Evolutionary conservation across 495 filamentous ascomycete genomes (phyloP), one percentile per base, ranked within the genome.

Genomic region (Physcia stellaris): DNA sequence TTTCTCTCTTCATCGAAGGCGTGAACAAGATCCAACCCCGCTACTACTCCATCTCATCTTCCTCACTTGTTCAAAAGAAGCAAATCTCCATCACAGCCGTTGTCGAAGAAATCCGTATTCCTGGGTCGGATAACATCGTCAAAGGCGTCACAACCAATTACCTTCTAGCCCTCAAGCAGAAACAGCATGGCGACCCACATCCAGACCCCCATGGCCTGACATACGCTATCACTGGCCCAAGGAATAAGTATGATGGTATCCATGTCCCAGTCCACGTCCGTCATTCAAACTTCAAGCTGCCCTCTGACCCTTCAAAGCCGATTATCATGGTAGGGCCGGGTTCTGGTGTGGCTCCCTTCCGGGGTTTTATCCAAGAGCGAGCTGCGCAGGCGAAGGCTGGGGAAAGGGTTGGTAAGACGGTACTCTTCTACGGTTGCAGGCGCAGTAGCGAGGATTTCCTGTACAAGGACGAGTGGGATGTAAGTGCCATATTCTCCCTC

Each of bases 1-100:
- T 99, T 63, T 94, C 92, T 4, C 73, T 87, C 48, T 74, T 96
- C 45, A 90, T 96, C 45, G 90, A 99, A 65, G 82, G 86, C 46
- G 58, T 96, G 38, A 81, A 80, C 61, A 94, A 93, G 66, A 75
- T 99, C 32, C 90, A 96, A 54, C 87, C 92, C 6, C 84, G 90
- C 21, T 99, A 96, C 68, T 99, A 99, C 67, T 96, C 92, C 18
- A 99, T 99, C 58, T 99, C 90, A 17, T 96, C 92, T 0, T 95
- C 88, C 0, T 95, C 90, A 17, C 58, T 85, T 7, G 90, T 93
- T 27, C 87, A 99, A 44, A 87, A 90, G 59, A 78, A 92, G 55
- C 79, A 83, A 63, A 83, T 96, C 46, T 81, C 90, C 43, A 80
- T 99, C 48, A 99, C 90, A 3, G 88, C 88, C 40, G 83, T 96